phyloP scores from a whole-genome alignment of 345 rosid species.

The Tarenaya hassleriana region DNA sequence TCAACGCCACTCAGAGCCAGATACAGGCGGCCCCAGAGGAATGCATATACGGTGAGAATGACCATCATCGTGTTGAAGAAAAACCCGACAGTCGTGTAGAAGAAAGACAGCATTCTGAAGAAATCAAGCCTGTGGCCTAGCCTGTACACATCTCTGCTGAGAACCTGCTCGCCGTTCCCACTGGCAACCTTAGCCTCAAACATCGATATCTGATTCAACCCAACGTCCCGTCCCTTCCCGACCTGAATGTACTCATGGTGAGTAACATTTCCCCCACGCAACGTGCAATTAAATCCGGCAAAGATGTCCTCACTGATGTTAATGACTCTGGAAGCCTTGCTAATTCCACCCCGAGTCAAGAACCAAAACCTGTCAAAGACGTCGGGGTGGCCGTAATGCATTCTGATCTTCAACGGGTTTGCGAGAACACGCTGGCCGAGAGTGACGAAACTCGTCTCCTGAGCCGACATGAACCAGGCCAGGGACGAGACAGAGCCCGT shows the following conservation, averaged over 20 bases:
- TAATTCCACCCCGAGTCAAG: slow-evolving; percentile 77
- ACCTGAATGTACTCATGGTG: slow-evolving; percentile 94
- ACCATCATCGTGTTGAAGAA: slow-evolving; percentile 72
- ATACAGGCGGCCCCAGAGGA: slow-evolving; percentile 85
- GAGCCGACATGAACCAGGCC: slow-evolving; percentile 93
- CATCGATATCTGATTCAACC: slow-evolving; percentile 76
- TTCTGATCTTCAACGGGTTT: slow-evolving; percentile 76
- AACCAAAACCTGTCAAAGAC: slow-evolving; percentile 92
- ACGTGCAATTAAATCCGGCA: slow-evolving; percentile 86
- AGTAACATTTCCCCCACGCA: slow-evolving; percentile 88
- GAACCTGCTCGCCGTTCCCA: slow-evolving; percentile 90
- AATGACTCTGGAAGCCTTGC: slow-evolving; percentile 85
- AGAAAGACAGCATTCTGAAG: slow-evolving; percentile 82
- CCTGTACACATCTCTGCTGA: slow-evolving; percentile 82
- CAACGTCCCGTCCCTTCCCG: slow-evolving; percentile 91
- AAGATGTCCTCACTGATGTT: slow-evolving; percentile 93
- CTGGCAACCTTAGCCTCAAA: slow-evolving; percentile 92
- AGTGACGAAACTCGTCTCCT: slow-evolving; percentile 82
- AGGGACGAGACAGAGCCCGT: slow-evolving; percentile 93
- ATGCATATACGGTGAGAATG: slow-evolving; percentile 59
- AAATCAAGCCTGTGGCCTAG: slow-evolving; percentile 87
- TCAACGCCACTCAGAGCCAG: slow-evolving; percentile 85
- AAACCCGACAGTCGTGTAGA: slow-evolving; percentile 64
- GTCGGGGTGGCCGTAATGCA: slow-evolving; percentile 97
- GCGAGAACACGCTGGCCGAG: slow-evolving; percentile 93